phyloP scores from a whole-genome alignment of 495 filamentous ascomycete genomes.

The Penicillium pulvis region DNA sequence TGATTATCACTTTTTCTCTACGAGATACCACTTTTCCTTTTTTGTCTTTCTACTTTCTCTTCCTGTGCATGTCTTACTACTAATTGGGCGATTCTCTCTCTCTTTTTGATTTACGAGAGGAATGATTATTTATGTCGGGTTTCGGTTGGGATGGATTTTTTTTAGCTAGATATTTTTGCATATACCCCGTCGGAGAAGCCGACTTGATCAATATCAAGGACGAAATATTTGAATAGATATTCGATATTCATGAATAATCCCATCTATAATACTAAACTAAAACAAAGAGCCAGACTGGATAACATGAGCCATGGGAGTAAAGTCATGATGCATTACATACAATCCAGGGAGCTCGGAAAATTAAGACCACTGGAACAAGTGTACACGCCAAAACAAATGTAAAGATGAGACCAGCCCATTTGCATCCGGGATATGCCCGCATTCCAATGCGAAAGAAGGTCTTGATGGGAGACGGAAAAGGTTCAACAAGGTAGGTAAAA shows the following conservation, averaged over 20 bases:
- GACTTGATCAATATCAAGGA: background rate
- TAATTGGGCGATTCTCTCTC: background rate
- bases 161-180: background rate
- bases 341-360: conserved; percentile 5
- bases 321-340: background rate
- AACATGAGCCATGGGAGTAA: background rate
- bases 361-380: conserved; percentile 14
- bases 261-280: background rate
- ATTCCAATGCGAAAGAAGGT: conserved; percentile 9
- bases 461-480: conserved; percentile 1
- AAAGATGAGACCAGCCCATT: conserved; percentile 23
- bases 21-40: conserved; percentile 3
- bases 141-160: background rate
- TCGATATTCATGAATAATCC: background rate
- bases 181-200: conserved; percentile 9
- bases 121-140: background rate
- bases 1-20: background rate
- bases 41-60: conserved; percentile 1
- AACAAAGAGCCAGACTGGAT: background rate
- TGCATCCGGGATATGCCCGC: conserved; percentile 15
- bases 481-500: background rate
- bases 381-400: conserved; percentile 12
- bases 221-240: background rate
- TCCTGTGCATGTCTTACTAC: background rate
- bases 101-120: background rate